Percentiles rank a stretch among this genome's conserved stretches.
Evolutionary conservation across 1,284 basidiomycete species (phyloP).

Genomic region (Melampsora larici-populina): DNA sequence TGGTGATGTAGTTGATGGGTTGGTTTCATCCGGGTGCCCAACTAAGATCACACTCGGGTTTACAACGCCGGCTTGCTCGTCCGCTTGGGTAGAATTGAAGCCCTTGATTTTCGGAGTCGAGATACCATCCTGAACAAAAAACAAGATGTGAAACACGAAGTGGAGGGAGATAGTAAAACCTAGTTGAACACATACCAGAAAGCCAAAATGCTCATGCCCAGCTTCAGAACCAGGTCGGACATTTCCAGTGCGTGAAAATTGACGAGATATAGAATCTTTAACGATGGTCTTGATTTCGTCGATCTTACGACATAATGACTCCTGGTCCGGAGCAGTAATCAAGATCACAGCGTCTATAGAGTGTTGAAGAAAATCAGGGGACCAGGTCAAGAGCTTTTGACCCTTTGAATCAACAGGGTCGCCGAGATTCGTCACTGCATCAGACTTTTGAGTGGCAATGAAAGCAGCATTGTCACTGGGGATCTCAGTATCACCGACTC

Average conservation of each 20-base stretch:
- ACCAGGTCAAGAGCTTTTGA: slow-evolving; percentile 41
- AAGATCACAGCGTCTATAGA: slow-evolving; percentile 21
- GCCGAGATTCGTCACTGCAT: not conserved
- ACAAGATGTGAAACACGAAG: not conserved
- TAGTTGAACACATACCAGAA: not conserved
- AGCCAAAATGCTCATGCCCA: slow-evolving; percentile 2
- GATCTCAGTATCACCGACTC: slow-evolving; percentile 16
- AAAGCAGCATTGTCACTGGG: slow-evolving; percentile 13
- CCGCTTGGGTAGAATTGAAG: slow-evolving; percentile 9
- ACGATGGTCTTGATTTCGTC: slow-evolving; percentile 3
- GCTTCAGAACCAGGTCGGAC: not conserved
- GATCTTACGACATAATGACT: not conserved
- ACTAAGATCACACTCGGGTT: slow-evolving; percentile 38
- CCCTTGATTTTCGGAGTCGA: slow-evolving; percentile 18
- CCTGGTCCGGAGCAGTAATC: slow-evolving; percentile 19
- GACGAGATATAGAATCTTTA: not conserved
- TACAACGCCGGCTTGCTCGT: slow-evolving; percentile 40
- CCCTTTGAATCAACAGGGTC: slow-evolving; percentile 29
- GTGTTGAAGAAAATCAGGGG: slow-evolving; percentile 16
- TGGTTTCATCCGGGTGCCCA: slow-evolving; percentile 17
- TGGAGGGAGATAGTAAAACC: not conserved
- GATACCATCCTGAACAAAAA: slow-evolving; percentile 34
- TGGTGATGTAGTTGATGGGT: slow-evolving; percentile 5
- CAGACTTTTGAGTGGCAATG: slow-evolving; percentile 15
- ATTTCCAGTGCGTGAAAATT: not conserved